Base-by-base conservation (phyloP, 805 yeast species). In the Grigorovia transvaalensis region DNA sequence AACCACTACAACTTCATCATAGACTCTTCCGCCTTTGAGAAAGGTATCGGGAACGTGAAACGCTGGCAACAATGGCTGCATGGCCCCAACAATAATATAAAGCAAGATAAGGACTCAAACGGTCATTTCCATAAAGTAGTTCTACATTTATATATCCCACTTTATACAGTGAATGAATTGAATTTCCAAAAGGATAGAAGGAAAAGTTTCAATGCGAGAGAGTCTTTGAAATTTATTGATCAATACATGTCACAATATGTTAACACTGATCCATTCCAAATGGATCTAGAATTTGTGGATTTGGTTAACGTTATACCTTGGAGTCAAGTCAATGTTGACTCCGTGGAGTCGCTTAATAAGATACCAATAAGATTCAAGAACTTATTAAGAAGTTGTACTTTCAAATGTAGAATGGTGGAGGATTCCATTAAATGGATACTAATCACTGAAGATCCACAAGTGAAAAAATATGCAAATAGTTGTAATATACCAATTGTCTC, bases 21-120 rank as follows among this genome's bases (percentile, higher is more conserved):
- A 44, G 90, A 84, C 61, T 85, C 83, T 19, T 77, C 86, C 7
- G 82, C 86, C 2, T 73, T 84, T 54, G 80, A 81, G 18, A 77
- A 82, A 51, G 91, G 88, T 1, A 71, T 84, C 46, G 87, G 86
- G 0, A 80, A 80, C 58, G 73, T 84, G 59, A 80, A 79, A 61
- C 68, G 79, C 58, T 84, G 89, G 89, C 71, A 75, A 19, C n/a
- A 30, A 19, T 43, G 44, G 48, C 41, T 46, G 18, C 19, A 46
- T 35, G 48, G 48, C 23, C 35, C 19, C 13, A 46, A 46, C 20
- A 35, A 20, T 13, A 46, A 46, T n/a, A 33, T 33, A 46, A 27
- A 27, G 4, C 12, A 29, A 11, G 54, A 58, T 8, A 52, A 57
- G 33, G 55, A 56, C 63, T 23, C 27, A 4, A 23, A 23, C 6